Base-by-base conservation (phyloP, 139 green algal species). In the Diplosphaera chodatii region DNA sequence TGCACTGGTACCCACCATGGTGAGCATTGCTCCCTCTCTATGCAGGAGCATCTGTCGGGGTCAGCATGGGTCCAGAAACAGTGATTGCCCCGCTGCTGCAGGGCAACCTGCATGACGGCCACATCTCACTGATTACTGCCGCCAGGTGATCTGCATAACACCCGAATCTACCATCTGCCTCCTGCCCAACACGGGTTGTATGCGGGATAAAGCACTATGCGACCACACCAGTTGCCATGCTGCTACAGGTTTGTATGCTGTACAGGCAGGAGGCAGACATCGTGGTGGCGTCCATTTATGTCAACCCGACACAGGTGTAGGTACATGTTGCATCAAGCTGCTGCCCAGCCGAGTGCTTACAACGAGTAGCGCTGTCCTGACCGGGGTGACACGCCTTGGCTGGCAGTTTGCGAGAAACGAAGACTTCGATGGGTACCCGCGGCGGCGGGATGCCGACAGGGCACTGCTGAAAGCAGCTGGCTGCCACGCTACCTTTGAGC, bases 1-100 rank as follows among this genome's bases (percentile, higher is more conserved):
- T 0, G 95, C 75, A 0, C 86, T 99, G 15, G 95, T 99, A 29
- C 95, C 95, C 0, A 99, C 95, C 1, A 99, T 99, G 95, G 91
- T 77, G 67, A 40, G 62, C 40, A 32, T 48, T 37, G 40, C 23
- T n/a, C 41, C 3, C 1, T n/a, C 4, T 18, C 22, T 41, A 32
- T 72, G 37, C 25, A 63, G 23, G 4, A 32, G 33, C 13, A 34
- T 25, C 25, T 55, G 32, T 41, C 29, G 22, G n/a, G 15, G n/a
- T n/a, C n/a, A n/a, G n/a, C n/a, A n/a, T n/a, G n/a, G n/a, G n/a
- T n/a, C n/a, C 10, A 8, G 37, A 8, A 13, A 8, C 10, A 48
- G 37, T 3, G 20, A 8, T 6, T 25, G 18, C 67, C 32, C 3
- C 59, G 21, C 34, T 15, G 27, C 27, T 78, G 69, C 86, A 97